These are phyloP conservation scores for Sphagnurus paluster DNA, from an alignment of 1,284 basidiomycete genomes.

Conservation along the genomic window DNA sequence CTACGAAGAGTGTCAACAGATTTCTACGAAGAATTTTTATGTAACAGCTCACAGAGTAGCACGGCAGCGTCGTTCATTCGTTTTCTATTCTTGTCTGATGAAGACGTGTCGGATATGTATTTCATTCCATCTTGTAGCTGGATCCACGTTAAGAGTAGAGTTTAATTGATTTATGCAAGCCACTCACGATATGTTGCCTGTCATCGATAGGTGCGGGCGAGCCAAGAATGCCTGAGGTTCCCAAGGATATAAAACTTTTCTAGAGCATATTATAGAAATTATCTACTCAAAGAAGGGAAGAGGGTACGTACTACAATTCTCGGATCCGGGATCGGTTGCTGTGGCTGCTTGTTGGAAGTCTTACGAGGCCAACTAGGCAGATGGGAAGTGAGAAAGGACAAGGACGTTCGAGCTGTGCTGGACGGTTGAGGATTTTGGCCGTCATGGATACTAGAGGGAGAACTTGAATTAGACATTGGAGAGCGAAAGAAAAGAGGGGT, in stretches of 20 bases:
- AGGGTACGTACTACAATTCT: conserved; percentile 11
- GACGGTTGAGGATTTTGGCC: too few species aligned
- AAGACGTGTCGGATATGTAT: conserved; percentile 2
- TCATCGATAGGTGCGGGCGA: conserved; percentile 10
- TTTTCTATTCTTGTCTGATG: conserved; percentile 1
- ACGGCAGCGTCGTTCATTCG: conserved; percentile 9
- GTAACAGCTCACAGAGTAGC: conserved; percentile 7
- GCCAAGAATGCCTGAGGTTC: conserved; percentile 6
- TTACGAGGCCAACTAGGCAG: too few species aligned
- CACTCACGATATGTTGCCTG: conserved; percentile 8
- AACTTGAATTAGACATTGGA: too few species aligned
- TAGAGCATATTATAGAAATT: neutral
- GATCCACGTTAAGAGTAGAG: neutral
- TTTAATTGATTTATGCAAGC: too few species aligned
- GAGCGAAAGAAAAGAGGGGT: too few species aligned
- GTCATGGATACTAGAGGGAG: too few species aligned
- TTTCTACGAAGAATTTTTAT: neutral
- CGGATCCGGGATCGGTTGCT: too few species aligned
- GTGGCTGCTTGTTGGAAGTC: too few species aligned
- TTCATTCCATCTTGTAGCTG: conserved; percentile 12
- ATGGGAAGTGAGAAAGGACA: too few species aligned
- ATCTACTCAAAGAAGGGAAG: neutral
- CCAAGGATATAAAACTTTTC: conserved; percentile 10
- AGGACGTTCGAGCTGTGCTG: too few species aligned
- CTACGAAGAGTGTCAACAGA: neutral